Evolutionary conservation across 1,284 basidiomycete species (phyloP), one percentile per base, ranked within the genome.

Genomic region (Ganoderma sinense): DNA sequence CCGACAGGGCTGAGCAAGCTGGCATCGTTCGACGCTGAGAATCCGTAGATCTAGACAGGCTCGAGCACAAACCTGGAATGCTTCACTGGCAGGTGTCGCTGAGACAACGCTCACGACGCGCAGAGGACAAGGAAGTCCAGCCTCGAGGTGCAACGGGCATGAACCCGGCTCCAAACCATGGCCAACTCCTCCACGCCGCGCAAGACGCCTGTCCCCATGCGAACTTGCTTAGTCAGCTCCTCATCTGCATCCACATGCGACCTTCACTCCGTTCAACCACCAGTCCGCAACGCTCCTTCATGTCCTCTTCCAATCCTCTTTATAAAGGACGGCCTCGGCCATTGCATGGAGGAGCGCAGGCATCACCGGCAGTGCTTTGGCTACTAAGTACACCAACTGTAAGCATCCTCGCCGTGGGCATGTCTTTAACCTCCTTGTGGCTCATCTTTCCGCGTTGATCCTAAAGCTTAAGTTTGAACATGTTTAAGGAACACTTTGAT

Each of bases 21-120:
- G 59, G 59, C 23, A 61, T 26, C 23, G n/a, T 4, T 61, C 23
- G 59, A 40, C 39, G 39, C 36, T 26, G 59, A 61, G 59, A 39
- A 61, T 26, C 36, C 6, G 59, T n/a, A 26, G n/a, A n/a, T 40
- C 39, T 61, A 10, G 59, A 61, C 59, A 61, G 39, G 39, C 53
- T 61, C 8, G 39, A 23, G n/a, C 7, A 39, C 20, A 41, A 40
- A 61, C n/a, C 59, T n/a, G 23, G 59, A 40, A 61, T 41, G 23
- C 7, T 41, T 29, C 23, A 29, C 2, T 61, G 40, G 39, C 56
- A 59, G 56, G 18, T 33, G 26, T 16, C 39, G 13, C 13, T 41
- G 4, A 26, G 7, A 39, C 4, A 23, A 39, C 36, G 36, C 36
- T 36, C 7, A 36, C 7, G 36, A 36, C 36, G 36, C 3, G 39